These are phyloP conservation scores for Globisporangium cederbergense DNA, from an alignment of 352 stramenopile genomes.

Conservation along the genomic window DNA sequence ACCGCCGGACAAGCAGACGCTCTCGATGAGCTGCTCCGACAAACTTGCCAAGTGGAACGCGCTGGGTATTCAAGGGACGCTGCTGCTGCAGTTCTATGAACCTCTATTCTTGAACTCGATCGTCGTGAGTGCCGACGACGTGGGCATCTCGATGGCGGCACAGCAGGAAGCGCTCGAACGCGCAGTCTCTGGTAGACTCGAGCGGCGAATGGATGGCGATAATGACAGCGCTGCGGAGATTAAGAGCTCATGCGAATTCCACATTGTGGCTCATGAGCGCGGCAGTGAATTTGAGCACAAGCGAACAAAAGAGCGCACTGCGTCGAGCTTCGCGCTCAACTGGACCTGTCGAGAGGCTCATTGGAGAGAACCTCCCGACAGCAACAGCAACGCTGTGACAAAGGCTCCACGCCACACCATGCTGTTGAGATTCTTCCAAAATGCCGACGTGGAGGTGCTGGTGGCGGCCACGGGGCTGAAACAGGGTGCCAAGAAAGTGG, in stretches of 20 bases:
- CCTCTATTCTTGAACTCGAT: conserved; percentile 48
- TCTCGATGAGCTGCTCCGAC: conserved; percentile 93
- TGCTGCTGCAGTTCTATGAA: conserved; percentile 67
- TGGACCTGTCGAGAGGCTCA: conserved; percentile 43
- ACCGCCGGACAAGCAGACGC: conserved; percentile 74
- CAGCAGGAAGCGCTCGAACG: conserved; percentile 48
- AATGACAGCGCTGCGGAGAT: not conserved
- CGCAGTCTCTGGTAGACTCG: conserved; percentile 35
- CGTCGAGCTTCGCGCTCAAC: conserved; percentile 56
- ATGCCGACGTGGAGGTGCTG: conserved; percentile 47
- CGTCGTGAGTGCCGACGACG: conserved; percentile 40
- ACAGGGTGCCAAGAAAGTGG: conserved; percentile 68
- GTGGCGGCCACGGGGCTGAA: conserved; percentile 59
- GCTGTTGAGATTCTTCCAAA: conserved; percentile 33
- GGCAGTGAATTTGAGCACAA: conserved; percentile 14
- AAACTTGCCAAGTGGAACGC: conserved; percentile 89
- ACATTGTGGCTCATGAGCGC: conserved; percentile 5
- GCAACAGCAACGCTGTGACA: not conserved
- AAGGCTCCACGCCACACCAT: not conserved
- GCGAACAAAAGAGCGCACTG: conserved; percentile 9
- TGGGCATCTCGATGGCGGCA: conserved; percentile 27
- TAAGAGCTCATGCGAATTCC: not conserved
- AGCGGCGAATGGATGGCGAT: not conserved
- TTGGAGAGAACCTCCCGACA: conserved; percentile 20
- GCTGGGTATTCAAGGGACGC: conserved; percentile 76